phyloP scores from a whole-genome alignment of 2,329 filamentous ascomycete species.

The Phaeomoniella chlamydospora region DNA sequence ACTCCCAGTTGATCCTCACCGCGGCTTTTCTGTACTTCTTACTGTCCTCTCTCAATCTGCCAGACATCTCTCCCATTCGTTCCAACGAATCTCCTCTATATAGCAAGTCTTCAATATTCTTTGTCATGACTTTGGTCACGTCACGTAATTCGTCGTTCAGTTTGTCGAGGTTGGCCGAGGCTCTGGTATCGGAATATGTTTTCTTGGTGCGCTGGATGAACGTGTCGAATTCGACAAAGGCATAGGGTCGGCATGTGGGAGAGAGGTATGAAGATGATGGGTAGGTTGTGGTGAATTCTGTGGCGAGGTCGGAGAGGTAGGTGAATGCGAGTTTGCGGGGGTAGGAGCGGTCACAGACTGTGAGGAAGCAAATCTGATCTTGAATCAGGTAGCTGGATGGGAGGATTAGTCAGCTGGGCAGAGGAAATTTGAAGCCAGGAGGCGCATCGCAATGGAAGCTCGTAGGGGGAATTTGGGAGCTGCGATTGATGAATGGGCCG shows the following conservation, averaged over 20 bases:
- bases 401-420: constrained; percentile 2
- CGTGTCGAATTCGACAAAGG: constrained; percentile 95
- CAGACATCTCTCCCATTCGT: constrained; percentile 91
- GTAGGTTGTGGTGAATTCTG: constrained; percentile 85
- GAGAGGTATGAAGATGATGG: constrained; percentile 56
- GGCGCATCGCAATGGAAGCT: no score
- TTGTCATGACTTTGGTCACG: constrained; percentile 98
- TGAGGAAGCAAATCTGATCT: constrained; percentile 74
- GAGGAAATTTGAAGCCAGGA: no score
- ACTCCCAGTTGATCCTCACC: constrained; percentile 94
- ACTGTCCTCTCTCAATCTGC: constrained; percentile 75
- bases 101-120: constrained; percentile 96
- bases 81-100: constrained; percentile 91
- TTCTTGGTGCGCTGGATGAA: constrained; percentile 89
- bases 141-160: constrained; percentile 94
- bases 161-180: constrained; percentile 83
- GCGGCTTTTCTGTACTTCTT: constrained; percentile 89
- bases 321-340: constrained; percentile 97
- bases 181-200: constrained; percentile 84
- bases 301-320: constrained; percentile 82
- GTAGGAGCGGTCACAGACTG: constrained; percentile 86
- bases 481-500: no score
- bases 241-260: constrained; percentile 71
- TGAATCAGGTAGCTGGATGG: constrained; percentile 63
- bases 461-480: no score